These are phyloP conservation scores for Phytophthora pisi DNA, from an alignment of 352 stramenopile genomes.

Conservation along the genomic window DNA sequence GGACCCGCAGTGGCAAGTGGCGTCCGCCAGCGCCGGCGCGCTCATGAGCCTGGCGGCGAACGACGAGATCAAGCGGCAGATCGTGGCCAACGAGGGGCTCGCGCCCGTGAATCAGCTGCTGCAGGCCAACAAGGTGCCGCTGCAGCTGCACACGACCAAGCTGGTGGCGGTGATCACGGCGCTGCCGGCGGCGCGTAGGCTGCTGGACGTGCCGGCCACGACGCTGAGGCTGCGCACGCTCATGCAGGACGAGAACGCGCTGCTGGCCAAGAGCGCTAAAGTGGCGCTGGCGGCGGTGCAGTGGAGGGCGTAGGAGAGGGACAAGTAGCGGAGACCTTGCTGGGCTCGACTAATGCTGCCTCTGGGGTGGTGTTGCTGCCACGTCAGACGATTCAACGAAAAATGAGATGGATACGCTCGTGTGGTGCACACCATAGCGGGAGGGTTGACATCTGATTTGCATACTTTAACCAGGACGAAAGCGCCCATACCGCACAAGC, in stretches of 20 bases:
- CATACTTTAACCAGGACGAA: conserved; percentile 36
- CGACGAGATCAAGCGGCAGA: conserved; percentile 72
- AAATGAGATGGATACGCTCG: conserved; percentile 22
- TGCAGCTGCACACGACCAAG: conserved; percentile 76
- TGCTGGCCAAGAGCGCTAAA: conserved; percentile 66
- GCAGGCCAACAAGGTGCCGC: conserved; percentile 54
- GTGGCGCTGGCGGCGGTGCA: conserved; percentile 61
- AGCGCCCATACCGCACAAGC: background rate
- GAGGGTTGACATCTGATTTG: conserved; percentile 36
- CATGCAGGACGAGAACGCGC: conserved; percentile 45
- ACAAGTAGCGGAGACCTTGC: background rate
- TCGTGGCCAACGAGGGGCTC: conserved; percentile 57
- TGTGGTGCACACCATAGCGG: conserved; percentile 12
- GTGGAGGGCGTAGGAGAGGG: conserved; percentile 44
- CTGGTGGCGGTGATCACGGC: conserved; percentile 65
- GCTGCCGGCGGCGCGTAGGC: conserved; percentile 52
- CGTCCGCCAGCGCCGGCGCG: conserved; percentile 53
- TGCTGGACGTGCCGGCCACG: conserved; percentile 57
- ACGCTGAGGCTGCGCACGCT: conserved; percentile 58
- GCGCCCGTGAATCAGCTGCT: conserved; percentile 64
- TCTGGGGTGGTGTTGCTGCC: background rate
- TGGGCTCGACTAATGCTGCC: background rate
- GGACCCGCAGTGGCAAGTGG: conserved; percentile 62
- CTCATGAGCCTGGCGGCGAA: conserved; percentile 71
- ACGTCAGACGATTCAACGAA: background rate